Percentiles rank a stretch among this genome's conserved stretches.
phyloP scores from a whole-genome alignment of 192 early-diverging fungal species.

The Linnemannia hyalina region DNA sequence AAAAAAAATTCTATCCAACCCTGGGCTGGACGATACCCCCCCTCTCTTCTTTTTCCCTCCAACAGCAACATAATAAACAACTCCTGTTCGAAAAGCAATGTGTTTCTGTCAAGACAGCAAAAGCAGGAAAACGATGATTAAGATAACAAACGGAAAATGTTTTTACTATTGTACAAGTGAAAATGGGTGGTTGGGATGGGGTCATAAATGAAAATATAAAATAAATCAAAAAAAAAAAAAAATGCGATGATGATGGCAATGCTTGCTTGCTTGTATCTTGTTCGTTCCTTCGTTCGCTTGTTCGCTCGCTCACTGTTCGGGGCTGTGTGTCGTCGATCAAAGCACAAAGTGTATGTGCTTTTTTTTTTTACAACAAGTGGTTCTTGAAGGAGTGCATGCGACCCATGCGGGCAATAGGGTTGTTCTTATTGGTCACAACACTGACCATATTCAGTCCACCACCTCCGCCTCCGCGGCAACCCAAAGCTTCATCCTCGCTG shows the following conservation, averaged over 20 bases:
- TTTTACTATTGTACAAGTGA: background rate
- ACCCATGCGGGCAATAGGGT: background rate
- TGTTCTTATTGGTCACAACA: background rate
- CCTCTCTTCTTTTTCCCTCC: background rate
- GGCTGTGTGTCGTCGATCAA: background rate
- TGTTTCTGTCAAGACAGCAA: background rate
- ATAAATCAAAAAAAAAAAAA: background rate
- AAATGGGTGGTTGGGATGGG: background rate
- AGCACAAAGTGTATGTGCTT: background rate
- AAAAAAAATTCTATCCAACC: background rate
- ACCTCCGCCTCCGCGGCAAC: conserved; percentile 40
- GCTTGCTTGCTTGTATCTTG: background rate
- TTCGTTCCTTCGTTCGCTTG: no score
- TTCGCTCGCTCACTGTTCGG: background rate
- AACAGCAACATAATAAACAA: background rate
- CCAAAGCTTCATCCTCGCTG: conserved; percentile 20
- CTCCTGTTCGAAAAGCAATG: background rate
- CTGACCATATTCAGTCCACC: conserved; percentile 44
- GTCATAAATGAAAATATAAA: background rate
- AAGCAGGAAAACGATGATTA: background rate
- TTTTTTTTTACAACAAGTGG: background rate
- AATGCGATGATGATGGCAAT: background rate
- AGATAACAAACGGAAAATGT: background rate
- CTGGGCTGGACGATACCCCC: background rate
- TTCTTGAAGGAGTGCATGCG: background rate